phyloP scores from a whole-genome alignment of 2,329 filamentous ascomycete species.

The Escovopsis weberi region DNA sequence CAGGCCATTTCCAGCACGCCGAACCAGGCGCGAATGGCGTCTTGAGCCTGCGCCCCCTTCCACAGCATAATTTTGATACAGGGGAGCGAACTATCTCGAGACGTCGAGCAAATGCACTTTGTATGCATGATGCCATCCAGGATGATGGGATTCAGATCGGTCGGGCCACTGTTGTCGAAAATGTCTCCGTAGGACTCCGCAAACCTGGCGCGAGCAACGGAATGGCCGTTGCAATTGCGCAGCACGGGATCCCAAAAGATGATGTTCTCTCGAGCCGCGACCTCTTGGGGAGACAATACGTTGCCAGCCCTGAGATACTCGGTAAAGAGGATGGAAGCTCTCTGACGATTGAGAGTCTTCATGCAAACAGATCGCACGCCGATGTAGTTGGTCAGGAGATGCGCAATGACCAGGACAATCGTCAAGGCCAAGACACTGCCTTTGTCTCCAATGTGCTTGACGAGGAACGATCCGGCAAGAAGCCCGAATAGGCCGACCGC shows the following conservation, averaged over 20 bases:
- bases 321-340: conserved; percentile 64
- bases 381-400: conserved; percentile 73
- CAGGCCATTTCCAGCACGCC: conserved; percentile 23
- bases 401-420: conserved; percentile 55
- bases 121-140: conserved; percentile 17
- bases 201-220: conserved; percentile 24
- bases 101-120: conserved; percentile 15
- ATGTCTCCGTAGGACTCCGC: conserved; percentile 27
- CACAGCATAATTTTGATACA: conserved; percentile 23
- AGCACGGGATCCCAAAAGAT: conserved; percentile 30
- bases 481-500: conserved; percentile 81
- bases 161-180: conserved; percentile 8
- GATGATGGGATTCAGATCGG: conserved; percentile 10
- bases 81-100: conserved; percentile 4
- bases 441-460: conserved; percentile 58
- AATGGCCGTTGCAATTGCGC: conserved; percentile 13
- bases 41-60: conserved; percentile 13
- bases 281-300: conserved; percentile 49
- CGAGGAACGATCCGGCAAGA: conserved; percentile 67
- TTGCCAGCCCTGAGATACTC: conserved; percentile 33
- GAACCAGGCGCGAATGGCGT: conserved; percentile 23
- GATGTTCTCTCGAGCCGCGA: conserved; percentile 50
- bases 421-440: conserved; percentile 61
- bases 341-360: conserved; percentile 71
- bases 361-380: conserved; percentile 77